phyloP scores from a whole-genome alignment of 108 stramenopile species.

The Nannochloropsis oceanica region DNA sequence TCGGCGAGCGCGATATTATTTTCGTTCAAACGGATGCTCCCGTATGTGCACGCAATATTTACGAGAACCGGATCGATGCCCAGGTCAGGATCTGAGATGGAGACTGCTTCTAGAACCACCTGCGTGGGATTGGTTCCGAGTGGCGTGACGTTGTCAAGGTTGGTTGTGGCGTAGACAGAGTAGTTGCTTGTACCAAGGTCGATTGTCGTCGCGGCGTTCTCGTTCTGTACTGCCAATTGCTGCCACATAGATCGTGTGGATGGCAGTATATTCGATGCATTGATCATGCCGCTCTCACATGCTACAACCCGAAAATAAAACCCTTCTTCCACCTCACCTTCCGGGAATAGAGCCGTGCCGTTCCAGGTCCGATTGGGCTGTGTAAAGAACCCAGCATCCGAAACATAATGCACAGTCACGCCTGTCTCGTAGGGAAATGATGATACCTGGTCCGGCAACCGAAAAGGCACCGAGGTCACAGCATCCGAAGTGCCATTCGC shows the following conservation, averaged over 20 bases:
- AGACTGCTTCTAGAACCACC: background rate
- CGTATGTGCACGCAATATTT: background rate
- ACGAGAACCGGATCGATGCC: background rate
- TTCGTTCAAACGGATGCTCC: background rate
- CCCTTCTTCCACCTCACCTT: background rate
- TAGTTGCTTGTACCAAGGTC: background rate
- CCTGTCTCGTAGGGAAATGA: background rate
- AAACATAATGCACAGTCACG: background rate
- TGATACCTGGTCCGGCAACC: background rate
- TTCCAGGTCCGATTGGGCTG: background rate
- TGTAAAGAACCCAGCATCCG: background rate
- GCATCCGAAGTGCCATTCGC: background rate
- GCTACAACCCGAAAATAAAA: background rate
- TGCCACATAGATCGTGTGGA: background rate
- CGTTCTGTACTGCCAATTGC: background rate
- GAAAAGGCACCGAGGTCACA: background rate
- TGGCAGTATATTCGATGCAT: background rate
- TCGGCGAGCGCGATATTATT: background rate
- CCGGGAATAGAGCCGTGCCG: background rate
- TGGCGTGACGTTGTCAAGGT: background rate
- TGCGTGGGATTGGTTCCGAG: background rate
- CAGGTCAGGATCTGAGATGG: background rate
- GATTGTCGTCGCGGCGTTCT: background rate
- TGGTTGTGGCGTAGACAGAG: background rate
- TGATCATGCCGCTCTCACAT: background rate